Evolutionary conservation across 208 protist species (phyloP).

Genomic region (Zelonia costaricensis): DNA sequence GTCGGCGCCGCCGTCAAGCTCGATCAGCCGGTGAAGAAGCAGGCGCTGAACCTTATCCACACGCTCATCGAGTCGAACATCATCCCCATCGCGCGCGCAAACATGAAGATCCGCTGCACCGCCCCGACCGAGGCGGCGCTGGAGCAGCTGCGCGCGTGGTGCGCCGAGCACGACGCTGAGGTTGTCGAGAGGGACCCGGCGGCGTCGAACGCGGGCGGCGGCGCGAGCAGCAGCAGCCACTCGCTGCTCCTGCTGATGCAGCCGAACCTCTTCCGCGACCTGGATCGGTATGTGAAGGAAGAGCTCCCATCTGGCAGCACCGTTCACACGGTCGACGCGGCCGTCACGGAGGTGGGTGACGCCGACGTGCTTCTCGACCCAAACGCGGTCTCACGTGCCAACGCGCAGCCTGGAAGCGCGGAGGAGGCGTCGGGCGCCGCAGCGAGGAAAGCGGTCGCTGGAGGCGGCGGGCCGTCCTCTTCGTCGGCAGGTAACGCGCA

Average conservation of each 20-base stretch:
- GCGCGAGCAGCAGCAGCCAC: background rate
- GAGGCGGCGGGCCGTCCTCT: background rate
- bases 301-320: slow-evolving; percentile 59
- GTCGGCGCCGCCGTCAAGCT: slow-evolving; percentile 93
- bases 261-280: slow-evolving; percentile 70
- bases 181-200: slow-evolving; percentile 36
- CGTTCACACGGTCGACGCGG: slow-evolving; percentile 76
- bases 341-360: slow-evolving; percentile 56
- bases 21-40: slow-evolving; percentile 91
- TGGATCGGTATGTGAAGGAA: slow-evolving; percentile 76
- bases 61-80: slow-evolving; percentile 78
- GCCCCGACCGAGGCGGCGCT: slow-evolving; percentile 42
- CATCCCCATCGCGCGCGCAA: slow-evolving; percentile 94
- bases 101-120: slow-evolving; percentile 93
- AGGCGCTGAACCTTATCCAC: slow-evolving; percentile 94
- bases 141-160: slow-evolving; percentile 60
- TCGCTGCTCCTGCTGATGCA: slow-evolving; percentile 67
- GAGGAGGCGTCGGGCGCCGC: slow-evolving; percentile 1
- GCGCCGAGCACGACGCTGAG: slow-evolving; percentile 44
- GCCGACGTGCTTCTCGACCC: slow-evolving; percentile 25
- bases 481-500: background rate
- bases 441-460: background rate
- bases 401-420: slow-evolving; percentile 9
- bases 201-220: background rate
- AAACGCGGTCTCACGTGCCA: slow-evolving; percentile 18